These are phyloP conservation scores for Camellia granthamiana DNA, from an alignment of 148 eudicot species.

Conservation along the genomic window DNA sequence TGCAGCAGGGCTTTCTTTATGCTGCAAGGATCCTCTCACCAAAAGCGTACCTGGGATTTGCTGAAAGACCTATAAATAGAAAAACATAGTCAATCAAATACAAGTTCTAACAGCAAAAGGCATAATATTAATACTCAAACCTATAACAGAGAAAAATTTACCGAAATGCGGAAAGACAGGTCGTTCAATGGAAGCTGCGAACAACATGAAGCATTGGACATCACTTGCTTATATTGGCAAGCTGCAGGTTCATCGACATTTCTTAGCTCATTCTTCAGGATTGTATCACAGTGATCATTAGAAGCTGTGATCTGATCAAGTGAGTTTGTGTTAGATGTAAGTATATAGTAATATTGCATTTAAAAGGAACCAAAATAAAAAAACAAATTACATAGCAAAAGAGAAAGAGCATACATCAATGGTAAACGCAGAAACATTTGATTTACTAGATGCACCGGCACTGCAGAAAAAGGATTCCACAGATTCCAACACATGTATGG, in stretches of 20 bases:
- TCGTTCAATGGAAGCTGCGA: conserved; percentile 17
- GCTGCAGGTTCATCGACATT: conserved; percentile 24
- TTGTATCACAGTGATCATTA: conserved; percentile 43
- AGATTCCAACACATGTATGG: conserved; percentile 66
- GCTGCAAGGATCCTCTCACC: conserved; percentile 70
- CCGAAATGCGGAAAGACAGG: conserved; percentile 56
- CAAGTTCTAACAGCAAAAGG: not conserved
- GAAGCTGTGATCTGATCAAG: conserved; percentile 45
- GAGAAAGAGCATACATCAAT: conserved; percentile 58
- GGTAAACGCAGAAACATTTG: conserved; percentile 52
- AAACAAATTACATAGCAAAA: not conserved
- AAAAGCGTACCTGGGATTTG: conserved; percentile 89
- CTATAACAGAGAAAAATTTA: conserved; percentile 25
- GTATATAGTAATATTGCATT: not conserved
- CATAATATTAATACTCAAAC: conserved; percentile 6
- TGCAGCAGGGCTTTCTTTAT: conserved; percentile 37
- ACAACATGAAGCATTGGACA: conserved; percentile 25
- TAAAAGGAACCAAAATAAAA: not conserved
- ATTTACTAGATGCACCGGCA: conserved; percentile 62
- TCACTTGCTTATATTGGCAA: conserved; percentile 18
- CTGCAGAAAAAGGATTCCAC: conserved; percentile 52
- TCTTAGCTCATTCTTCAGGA: conserved; percentile 43
- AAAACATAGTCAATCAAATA: not conserved
- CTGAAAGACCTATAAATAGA: conserved; percentile 66
- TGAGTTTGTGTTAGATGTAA: not conserved